phyloP scores from a whole-genome alignment of 2,329 filamentous ascomycete genomes.

The Corinectria fuckeliana region DNA sequence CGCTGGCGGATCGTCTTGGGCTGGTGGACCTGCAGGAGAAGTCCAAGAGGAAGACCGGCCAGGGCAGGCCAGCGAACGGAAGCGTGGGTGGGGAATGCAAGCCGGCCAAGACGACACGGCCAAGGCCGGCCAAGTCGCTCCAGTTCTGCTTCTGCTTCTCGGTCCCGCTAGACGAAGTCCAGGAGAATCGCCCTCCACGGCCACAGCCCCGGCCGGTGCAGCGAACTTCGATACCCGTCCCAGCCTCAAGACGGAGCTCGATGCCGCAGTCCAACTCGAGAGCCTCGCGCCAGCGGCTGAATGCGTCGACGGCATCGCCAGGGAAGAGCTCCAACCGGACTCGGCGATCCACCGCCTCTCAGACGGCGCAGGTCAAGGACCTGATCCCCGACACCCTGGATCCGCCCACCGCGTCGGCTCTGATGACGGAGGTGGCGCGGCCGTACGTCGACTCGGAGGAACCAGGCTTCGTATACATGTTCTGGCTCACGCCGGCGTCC shows the following conservation, averaged over 20 bases:
- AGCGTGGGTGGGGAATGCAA: conserved; percentile 26
- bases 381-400: conserved; percentile 74
- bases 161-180: conserved; percentile 53
- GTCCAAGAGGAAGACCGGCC: conserved; percentile 36
- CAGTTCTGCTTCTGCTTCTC: conserved; percentile 61
- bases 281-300: conserved; percentile 21
- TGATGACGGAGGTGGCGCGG: conserved; percentile 80
- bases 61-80: conserved; percentile 31
- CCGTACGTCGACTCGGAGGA: conserved; percentile 72
- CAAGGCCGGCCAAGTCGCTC: conserved; percentile 40
- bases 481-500: conserved; percentile 82
- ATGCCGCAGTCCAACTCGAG: conserved; percentile 19
- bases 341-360: conserved; percentile 41
- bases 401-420: conserved; percentile 70
- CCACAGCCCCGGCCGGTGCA: conserved; percentile 58
- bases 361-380: conserved; percentile 42
- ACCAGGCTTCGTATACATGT: conserved; percentile 96
- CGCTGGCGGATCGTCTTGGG: conserved; percentile 79
- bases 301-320: conserved; percentile 35
- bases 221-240: conserved; percentile 33
- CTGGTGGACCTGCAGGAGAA: conserved; percentile 68
- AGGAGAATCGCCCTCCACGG: conserved; percentile 47
- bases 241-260: conserved; percentile 23
- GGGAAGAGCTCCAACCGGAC: conserved; percentile 40
- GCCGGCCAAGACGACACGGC: conserved; percentile 21